Evolutionary conservation across 192 early-diverging fungal genomes (phyloP).

Genomic region (Podila epigama): DNA sequence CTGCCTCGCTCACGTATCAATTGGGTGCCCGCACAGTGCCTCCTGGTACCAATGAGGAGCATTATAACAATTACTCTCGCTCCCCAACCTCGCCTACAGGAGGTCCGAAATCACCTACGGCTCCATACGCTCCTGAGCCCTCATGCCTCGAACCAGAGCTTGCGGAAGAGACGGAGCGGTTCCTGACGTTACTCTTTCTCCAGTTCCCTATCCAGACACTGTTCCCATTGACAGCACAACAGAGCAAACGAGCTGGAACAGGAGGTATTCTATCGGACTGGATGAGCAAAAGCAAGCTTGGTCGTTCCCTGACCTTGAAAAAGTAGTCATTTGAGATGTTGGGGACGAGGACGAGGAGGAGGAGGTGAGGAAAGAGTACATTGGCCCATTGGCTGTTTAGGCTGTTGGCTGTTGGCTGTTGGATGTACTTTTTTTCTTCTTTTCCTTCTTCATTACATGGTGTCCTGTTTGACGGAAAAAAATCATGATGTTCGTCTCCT

Average conservation of each 20-base stretch:
- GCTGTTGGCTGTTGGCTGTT: background rate
- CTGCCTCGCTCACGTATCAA: conserved; percentile 38
- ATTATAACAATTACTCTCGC: too few relatives aligned
- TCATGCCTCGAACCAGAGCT: conserved; percentile 49
- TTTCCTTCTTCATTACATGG: background rate
- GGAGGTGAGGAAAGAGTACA: too few relatives aligned
- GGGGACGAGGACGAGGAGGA: too few relatives aligned
- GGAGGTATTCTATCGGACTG: conserved; percentile 29
- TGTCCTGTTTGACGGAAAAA: too few relatives aligned
- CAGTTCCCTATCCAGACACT: conserved; percentile 47
- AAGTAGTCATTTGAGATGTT: too few relatives aligned
- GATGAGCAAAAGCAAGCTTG: conserved; percentile 46
- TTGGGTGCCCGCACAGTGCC: conserved; percentile 31
- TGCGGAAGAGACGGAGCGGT: conserved; percentile 45
- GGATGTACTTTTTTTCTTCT: background rate
- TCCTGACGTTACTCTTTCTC: conserved; percentile 42
- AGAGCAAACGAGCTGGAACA: conserved; percentile 7
- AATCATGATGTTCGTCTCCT: too few relatives aligned
- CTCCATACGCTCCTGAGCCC: background rate
- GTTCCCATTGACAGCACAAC: conserved; percentile 27
- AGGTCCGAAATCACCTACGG: conserved; percentile 31
- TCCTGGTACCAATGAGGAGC: background rate
- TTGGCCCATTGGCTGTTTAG: background rate
- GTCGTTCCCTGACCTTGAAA: conserved; percentile 32
- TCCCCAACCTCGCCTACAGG: conserved; percentile 3